Percentiles rank a stretch among this genome's conserved stretches.
Conservation (phyloP, 108 stramenopile species). For the Pelagomonas calceolata region DNA sequence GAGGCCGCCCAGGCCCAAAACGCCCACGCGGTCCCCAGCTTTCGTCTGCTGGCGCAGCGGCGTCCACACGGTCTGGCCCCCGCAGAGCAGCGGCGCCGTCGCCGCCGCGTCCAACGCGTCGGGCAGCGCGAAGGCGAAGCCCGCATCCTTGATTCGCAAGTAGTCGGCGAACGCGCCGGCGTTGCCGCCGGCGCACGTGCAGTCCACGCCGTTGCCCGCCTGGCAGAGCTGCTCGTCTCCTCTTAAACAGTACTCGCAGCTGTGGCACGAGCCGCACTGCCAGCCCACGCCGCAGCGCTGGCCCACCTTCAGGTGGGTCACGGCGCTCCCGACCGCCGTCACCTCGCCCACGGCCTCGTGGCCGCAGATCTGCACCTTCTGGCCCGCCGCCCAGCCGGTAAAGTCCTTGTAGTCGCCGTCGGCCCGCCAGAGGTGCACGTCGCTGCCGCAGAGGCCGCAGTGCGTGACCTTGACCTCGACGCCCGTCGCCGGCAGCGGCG, state of each 20-base stretch:
- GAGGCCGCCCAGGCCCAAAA: constrained; percentile 17
- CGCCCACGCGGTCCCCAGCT: constrained; percentile 1
- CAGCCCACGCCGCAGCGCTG: constrained; percentile 6
- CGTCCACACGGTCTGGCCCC: constrained; percentile 13
- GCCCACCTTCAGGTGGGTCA: constrained; percentile 3
- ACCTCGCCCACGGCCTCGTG: constrained; percentile 23
- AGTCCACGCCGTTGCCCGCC: neutral
- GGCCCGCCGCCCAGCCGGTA: neutral
- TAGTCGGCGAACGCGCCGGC: constrained; percentile 12
- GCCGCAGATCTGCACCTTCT: constrained; percentile 6
- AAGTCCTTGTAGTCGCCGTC: constrained; percentile 7
- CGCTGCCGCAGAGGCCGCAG: constrained; percentile 13
- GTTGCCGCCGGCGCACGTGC: neutral
- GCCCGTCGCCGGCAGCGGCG: neutral
- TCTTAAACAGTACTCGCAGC: constrained; percentile 5
- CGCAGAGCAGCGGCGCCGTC: constrained; percentile 19
- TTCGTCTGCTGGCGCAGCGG: neutral
- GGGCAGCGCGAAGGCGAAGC: constrained; percentile 10
- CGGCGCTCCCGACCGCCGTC: neutral
- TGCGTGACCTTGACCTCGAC: constrained; percentile 5
- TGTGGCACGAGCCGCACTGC: constrained; percentile 7
- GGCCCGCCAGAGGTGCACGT: constrained; percentile 6
- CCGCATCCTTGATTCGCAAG: constrained; percentile 8
- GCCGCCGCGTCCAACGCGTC: constrained; percentile 2
- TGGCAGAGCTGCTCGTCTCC: constrained; percentile 21